phyloP scores from a whole-genome alignment of 176 grass and related monocot genomes.

The Zea mays region DNA sequence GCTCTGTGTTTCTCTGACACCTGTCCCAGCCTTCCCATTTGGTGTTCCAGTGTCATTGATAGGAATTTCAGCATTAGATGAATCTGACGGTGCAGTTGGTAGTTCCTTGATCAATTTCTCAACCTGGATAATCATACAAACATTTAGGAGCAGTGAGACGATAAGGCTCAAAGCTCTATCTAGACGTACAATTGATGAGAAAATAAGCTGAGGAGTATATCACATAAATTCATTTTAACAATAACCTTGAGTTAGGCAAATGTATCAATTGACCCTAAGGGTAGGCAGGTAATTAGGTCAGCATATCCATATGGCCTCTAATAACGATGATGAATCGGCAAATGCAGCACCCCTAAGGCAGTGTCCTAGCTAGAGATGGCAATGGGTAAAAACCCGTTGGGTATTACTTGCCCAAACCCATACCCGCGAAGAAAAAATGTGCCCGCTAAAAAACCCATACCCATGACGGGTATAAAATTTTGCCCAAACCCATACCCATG shows the following conservation, averaged over 20 bases:
- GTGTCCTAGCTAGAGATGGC: not conserved
- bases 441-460: too few species aligned
- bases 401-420: too few species aligned
- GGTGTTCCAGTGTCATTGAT: conserved; percentile 21
- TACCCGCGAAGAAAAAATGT: too few species aligned
- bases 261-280: not conserved
- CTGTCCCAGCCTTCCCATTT: conserved; percentile 54
- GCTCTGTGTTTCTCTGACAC: conserved; percentile 81
- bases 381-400: too few species aligned
- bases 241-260: not conserved
- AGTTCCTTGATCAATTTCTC: conserved; percentile 98
- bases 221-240: not conserved
- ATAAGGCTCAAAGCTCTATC: not conserved
- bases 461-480: too few species aligned
- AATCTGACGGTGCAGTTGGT: conserved; percentile 62
- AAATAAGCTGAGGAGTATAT: not conserved
- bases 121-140: conserved; percentile 52
- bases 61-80: conserved; percentile 24
- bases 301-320: not conserved
- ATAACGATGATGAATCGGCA: not conserved
- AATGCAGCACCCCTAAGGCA: not conserved
- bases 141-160: not conserved
- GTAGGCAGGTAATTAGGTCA: too few species aligned
- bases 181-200: not conserved
- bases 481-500: too few species aligned